Evolutionary conservation across 352 stramenopile genomes (phyloP).

Genomic region (Aphanomyces euteiches): DNA sequence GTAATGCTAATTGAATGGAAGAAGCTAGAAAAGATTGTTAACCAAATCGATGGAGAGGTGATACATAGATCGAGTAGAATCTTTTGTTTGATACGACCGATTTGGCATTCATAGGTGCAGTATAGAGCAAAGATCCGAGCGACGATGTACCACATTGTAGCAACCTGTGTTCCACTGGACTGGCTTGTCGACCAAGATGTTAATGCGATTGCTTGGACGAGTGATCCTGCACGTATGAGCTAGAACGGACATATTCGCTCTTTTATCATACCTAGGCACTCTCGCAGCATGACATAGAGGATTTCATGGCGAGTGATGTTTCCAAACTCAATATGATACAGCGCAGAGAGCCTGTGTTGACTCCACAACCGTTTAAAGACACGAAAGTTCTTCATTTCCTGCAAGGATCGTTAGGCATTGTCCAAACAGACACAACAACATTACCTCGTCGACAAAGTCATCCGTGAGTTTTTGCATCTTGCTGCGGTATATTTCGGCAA

Average conservation of each 20-base stretch:
- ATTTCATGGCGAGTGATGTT: slow-evolving; percentile 22
- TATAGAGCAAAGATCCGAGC: slow-evolving; percentile 10
- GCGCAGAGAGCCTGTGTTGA: background rate
- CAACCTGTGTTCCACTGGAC: background rate
- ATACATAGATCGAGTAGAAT: slow-evolving; percentile 25
- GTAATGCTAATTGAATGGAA: background rate
- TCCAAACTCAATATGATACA: slow-evolving; percentile 30
- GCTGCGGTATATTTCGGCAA: background rate
- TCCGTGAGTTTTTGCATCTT: slow-evolving; percentile 9
- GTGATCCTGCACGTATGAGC: background rate
- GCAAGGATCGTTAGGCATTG: background rate
- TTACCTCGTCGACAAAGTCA: slow-evolving; percentile 13
- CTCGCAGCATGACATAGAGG: slow-evolving; percentile 25
- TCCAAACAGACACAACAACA: background rate
- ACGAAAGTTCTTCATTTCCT: slow-evolving; percentile 5
- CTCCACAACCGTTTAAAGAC: slow-evolving; percentile 19
- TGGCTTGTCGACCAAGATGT: background rate
- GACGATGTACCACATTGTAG: slow-evolving; percentile 5
- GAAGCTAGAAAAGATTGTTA: slow-evolving; percentile 15
- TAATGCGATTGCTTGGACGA: slow-evolving; percentile 5
- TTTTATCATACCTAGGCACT: slow-evolving; percentile 7
- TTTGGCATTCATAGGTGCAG: slow-evolving; percentile 14
- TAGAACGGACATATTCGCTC: background rate
- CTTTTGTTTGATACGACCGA: slow-evolving; percentile 19
- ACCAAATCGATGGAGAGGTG: background rate